Evolutionary conservation across 164 flowering plant genomes (phyloP), one percentile per base, ranked within the genome.

Genomic region (Magnolia sinica): DNA sequence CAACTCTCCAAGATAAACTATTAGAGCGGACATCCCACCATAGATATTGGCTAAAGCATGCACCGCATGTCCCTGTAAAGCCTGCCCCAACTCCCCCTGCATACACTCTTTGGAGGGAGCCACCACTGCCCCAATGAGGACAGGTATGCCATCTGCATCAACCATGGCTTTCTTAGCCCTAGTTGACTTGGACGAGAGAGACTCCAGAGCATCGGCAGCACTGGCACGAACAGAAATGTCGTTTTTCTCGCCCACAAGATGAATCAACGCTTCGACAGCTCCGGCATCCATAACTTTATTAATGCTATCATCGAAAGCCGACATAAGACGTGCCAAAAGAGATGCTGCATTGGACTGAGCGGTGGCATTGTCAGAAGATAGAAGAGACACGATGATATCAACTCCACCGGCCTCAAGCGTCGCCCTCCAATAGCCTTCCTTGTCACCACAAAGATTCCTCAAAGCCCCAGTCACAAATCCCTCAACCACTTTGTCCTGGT

Each of bases 61-160:
- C 20, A 89, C 82, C 11, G 98, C 94, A 85, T 88, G 93, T 59
- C 79, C 83, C 74, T 94, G 98, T 75, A 94, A 86, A 52, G 84
- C 84, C 64, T 82, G 89, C 58, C 91, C 93, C 72, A 73, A 65
- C 77, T 87, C 88, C 72, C 93, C 94, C 81, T 89, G 91, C 93
- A 94, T 88, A 72, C 90, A 81, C 86, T 94, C 98, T 81, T 91
- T 94, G 22, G 97, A 94, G 70, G 98, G 98, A 78, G 98, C 94
- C 76, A 94, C 94, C 50, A 92, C 79, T 18, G 95, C 93, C 19
- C 93, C 91, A 83, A 94, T 90, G 9, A 94, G 91, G 68, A 89
- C 50, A 0, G 85, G 89, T 79, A 92, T 76, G 16, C 97, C 97
- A 49, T 85, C 78, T 22, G 89, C 88, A 81, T 89, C 94, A 50